A percentile compares a stretch with the other conserved stretches of the same genome.
phyloP scores from a whole-genome alignment of 1,284 basidiomycete species.

The Meira nashicola region DNA sequence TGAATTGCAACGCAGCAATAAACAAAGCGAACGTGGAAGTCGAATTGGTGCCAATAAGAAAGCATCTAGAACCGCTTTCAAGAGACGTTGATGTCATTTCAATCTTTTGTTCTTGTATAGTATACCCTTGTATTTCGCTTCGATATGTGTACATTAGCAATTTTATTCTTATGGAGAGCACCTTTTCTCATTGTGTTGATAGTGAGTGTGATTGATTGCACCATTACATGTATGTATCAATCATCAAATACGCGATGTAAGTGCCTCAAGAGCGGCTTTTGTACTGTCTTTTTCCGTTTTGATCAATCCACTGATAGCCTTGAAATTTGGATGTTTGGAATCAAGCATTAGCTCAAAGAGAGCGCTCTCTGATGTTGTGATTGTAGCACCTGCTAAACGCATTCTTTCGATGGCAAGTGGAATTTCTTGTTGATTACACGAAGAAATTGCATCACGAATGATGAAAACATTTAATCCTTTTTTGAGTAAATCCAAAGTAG shows the following conservation, averaged over 20 bases:
- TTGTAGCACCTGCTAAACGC: constrained; percentile 67
- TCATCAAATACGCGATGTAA: not conserved
- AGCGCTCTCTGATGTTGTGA: constrained; percentile 76
- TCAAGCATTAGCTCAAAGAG: constrained; percentile 63
- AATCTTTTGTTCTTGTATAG: too few relatives aligned
- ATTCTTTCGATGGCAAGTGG: constrained; percentile 60
- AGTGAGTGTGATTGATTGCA: too few relatives aligned
- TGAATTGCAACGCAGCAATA: constrained; percentile 14
- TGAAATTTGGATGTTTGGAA: constrained; percentile 67
- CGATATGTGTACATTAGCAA: too few relatives aligned
- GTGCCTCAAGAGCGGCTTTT: constrained; percentile 24
- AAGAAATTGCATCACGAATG: constrained; percentile 77
- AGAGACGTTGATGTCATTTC: not conserved
- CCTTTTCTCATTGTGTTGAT: too few relatives aligned
- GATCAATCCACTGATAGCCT: constrained; percentile 66
- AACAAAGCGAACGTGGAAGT: not conserved
- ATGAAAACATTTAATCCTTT: constrained; percentile 64
- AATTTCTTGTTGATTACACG: constrained; percentile 63
- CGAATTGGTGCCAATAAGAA: constrained; percentile 7
- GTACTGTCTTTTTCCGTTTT: constrained; percentile 43
- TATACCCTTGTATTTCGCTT: too few relatives aligned
- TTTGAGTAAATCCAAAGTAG: constrained; percentile 64
- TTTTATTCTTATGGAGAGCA: too few relatives aligned
- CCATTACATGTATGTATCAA: not conserved
- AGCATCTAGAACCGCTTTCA: not conserved